Percentiles rank a stretch among this genome's conserved stretches.
phyloP scores from a whole-genome alignment of 139 green algal species.

The Chlamydomonas schloesseri region DNA sequence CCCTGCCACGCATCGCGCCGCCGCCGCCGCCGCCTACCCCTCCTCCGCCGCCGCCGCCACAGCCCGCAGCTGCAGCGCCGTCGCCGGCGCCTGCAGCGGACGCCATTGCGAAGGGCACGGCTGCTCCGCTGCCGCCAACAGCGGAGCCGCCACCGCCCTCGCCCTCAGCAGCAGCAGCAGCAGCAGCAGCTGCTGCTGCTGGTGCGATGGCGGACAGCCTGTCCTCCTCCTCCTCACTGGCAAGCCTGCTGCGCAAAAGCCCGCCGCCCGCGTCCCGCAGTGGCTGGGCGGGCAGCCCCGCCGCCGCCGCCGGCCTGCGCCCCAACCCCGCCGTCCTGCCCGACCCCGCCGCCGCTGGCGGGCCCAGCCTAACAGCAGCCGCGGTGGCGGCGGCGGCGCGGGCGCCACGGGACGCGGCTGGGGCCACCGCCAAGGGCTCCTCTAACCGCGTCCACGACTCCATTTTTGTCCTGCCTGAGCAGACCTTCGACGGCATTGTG shows the following conservation, averaged over 20 bases:
- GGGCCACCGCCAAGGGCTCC: no score
- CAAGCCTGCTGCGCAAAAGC: neutral
- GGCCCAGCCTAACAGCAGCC: neutral
- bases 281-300: conserved; percentile 3
- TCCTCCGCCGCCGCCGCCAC: no score
- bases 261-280: conserved; percentile 6
- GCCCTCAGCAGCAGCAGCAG: neutral
- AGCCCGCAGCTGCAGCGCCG: no score
- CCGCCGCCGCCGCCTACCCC: neutral
- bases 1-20: neutral
- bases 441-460: no score
- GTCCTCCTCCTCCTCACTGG: neutral
- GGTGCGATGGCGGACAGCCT: neutral
- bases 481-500: no score
- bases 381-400: neutral
- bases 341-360: neutral
- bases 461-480: no score
- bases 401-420: no score
- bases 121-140: neutral
- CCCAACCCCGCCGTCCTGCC: conserved; percentile 24
- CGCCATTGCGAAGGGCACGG: no score
- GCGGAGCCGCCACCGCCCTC: no score
- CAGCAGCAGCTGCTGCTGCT: no score
- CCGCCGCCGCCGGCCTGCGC: conserved; percentile 18
- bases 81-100: no score